phyloP scores from a whole-genome alignment of 192 early-diverging fungal genomes.

The Coemansia sp. region DNA sequence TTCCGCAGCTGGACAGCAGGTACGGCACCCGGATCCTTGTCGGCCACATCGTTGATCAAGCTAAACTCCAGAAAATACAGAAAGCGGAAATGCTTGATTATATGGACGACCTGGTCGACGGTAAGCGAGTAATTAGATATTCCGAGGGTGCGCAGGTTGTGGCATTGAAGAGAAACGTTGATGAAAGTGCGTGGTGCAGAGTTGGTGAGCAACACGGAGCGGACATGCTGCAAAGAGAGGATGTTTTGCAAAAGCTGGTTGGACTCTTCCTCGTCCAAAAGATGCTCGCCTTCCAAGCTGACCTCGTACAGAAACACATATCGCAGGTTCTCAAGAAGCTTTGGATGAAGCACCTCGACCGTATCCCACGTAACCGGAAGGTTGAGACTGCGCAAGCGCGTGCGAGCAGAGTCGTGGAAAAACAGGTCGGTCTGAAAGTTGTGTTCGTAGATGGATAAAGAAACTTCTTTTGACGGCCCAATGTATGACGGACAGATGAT shows the following conservation, averaged over 20 bases:
- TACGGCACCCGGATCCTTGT: background rate
- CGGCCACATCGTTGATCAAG: background rate
- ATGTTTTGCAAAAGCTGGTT: constrained; percentile 8
- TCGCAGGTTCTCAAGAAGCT: background rate
- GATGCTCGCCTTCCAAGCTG: constrained; percentile 11
- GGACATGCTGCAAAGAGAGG: background rate
- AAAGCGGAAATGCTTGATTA: background rate
- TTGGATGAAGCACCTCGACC: background rate
- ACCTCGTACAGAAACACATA: background rate
- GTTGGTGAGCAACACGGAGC: background rate
- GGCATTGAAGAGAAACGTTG: background rate
- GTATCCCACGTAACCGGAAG: constrained; percentile 3
- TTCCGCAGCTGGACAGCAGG: background rate
- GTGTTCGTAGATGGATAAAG: constrained; percentile 4
- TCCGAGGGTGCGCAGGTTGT: background rate
- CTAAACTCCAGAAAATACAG: background rate
- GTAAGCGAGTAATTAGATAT: constrained; percentile 1
- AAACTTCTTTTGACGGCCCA: background rate
- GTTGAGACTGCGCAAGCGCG: background rate
- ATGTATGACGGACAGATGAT: background rate
- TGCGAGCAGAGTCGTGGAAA: background rate
- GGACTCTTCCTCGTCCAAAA: constrained; percentile 5
- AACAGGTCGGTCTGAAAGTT: constrained; percentile 3
- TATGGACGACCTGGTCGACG: background rate
- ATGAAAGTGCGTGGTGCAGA: background rate